Conservation (phyloP, 495 filamentous ascomycete species). For the Hypomontagnella monticulosa region DNA sequence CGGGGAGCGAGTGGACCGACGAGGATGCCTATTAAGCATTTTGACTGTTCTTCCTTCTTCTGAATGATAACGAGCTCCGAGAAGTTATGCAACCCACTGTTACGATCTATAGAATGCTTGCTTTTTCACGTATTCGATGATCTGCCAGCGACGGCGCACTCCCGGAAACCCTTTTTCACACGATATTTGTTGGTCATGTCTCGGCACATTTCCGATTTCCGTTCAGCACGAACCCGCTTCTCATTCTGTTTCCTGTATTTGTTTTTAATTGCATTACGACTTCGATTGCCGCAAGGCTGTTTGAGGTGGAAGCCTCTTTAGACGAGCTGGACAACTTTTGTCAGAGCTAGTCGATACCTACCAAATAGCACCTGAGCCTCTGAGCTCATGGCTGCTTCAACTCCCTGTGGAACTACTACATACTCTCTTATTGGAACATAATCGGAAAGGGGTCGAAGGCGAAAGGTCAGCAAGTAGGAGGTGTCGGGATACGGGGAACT, state of each 20-base stretch:
- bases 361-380: constrained; percentile 15
- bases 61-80: constrained; percentile 41
- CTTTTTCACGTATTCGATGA: constrained; percentile 17
- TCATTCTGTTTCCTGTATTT: constrained; percentile 39
- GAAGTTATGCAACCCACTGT: constrained; percentile 30
- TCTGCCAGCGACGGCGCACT: constrained; percentile 27
- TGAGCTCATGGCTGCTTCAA: constrained; percentile 15
- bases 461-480: constrained; percentile 29
- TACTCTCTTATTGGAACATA: constrained; percentile 40
- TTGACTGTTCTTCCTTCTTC: constrained; percentile 25
- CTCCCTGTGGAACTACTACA: constrained; percentile 30
- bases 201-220: constrained; percentile 5
- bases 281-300: constrained; percentile 26
- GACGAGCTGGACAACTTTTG: constrained; percentile 10
- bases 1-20: constrained; percentile 66
- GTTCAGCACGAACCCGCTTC: constrained; percentile 15
- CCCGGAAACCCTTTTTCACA: constrained; percentile 16
- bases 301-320: constrained; percentile 15
- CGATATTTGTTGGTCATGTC: constrained; percentile 10
- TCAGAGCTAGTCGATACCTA: constrained; percentile 15
- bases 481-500: constrained; percentile 28
- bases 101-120: constrained; percentile 31
- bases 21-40: constrained; percentile 59
- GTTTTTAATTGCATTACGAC: constrained; percentile 37
- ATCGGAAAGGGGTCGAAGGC: constrained; percentile 37